Percentiles rank a stretch among this genome's conserved stretches.
These are phyloP conservation scores for Plasmodium coatneyi DNA, from an alignment of 169 alveolate genomes.

Conservation along the genomic window DNA sequence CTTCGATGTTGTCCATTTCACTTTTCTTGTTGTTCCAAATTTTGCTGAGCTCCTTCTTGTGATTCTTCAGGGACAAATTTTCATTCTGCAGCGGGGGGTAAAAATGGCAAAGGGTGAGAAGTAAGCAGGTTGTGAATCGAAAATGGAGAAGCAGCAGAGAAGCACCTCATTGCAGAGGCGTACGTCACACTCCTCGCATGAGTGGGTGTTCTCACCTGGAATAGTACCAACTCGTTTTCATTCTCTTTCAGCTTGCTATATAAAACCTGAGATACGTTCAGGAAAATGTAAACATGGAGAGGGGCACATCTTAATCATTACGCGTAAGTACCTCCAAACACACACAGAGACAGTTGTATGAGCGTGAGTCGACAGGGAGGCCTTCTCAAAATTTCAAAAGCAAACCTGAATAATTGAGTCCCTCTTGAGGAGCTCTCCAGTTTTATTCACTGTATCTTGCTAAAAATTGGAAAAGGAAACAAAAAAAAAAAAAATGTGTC, in stretches of 20 bases:
- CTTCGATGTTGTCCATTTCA: slow-evolving; percentile 38
- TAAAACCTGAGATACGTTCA: not conserved
- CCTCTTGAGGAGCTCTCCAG: slow-evolving; percentile 26
- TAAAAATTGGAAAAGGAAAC: not conserved
- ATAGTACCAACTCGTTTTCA: slow-evolving; percentile 6
- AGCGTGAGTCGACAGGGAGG: not conserved
- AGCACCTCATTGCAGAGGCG: not conserved
- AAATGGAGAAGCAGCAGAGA: not conserved
- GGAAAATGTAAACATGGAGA: not conserved
- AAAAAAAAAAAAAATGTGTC: not conserved
- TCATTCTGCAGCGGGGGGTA: slow-evolving; percentile 17
- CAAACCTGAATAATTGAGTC: slow-evolving; percentile 52
- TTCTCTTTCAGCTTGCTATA: slow-evolving; percentile 49
- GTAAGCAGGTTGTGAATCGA: not conserved
- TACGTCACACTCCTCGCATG: not conserved
- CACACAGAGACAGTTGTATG: not conserved
- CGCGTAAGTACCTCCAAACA: not conserved
- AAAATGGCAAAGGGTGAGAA: not conserved
- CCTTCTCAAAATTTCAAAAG: not conserved
- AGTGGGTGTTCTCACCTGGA: slow-evolving; percentile 14
- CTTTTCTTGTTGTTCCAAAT: slow-evolving; percentile 6
- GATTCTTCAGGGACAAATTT: slow-evolving; percentile 26
- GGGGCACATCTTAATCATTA: too few species aligned
- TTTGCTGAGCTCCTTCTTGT: slow-evolving; percentile 1
- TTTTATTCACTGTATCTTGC: slow-evolving; percentile 29